Base-by-base conservation (phyloP, 1,284 basidiomycete species). In the Flammula alnicola region DNA sequence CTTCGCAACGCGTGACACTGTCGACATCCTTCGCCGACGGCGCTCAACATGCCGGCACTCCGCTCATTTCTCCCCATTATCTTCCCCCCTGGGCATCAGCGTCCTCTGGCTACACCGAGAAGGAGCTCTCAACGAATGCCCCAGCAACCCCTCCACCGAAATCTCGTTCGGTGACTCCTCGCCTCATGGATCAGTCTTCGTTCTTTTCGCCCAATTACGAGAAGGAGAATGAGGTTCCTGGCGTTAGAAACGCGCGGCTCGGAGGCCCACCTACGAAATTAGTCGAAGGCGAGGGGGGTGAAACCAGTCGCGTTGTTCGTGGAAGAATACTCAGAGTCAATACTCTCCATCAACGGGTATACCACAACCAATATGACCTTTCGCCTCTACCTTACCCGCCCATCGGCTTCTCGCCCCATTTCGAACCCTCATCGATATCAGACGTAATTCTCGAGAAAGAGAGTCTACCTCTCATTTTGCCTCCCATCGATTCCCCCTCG, bases 331-430 rank as follows among this genome's bases (percentile, higher is more conserved):
- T 56, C 17, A 25, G 50, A 20, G 42, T 54, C 29, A 54, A 49
- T 17, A 52, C 48, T 23, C 35, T 53, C n/a, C 54, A 55, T 46
- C 54, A 56, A 40, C 57, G 57, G 22, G 44, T 45, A 26, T 56
- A 54, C 42, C 52, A 54, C 22, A 29, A n/a, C 35, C 54, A 56
- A 33, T n/a, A n/a, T n/a, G 47, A 56, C 17, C 36, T 49, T 10
- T 51, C 56, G 40, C 46, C 53, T 17, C 14, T 51, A 11, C 36
- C 43, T 8, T 51, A 49, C 31, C 42, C 43, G 20, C 32, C 35
- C 2, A 48, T 49, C 2, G 47, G 17, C 12, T 29, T 45, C 5
- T 47, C 38, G 14, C 20, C 43, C n/a, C 47, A 23, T 10, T 32
- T 36, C 11, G 44, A 47, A 9, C 29, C 33, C 22, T 20, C 38